Conservation (phyloP, 305 asterid species). For the Petunia hybrid region DNA sequence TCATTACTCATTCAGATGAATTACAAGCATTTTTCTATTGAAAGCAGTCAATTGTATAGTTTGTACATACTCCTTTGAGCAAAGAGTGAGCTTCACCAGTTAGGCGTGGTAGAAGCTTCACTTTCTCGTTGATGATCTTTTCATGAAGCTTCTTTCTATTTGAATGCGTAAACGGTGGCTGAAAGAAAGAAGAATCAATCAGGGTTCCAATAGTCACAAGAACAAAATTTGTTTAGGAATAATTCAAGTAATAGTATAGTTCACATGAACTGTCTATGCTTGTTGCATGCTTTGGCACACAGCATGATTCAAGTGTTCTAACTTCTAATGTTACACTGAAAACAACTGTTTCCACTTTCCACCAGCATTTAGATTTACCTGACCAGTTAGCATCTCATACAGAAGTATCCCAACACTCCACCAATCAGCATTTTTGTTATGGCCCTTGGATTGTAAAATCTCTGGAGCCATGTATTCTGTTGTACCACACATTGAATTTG, state of each 20-base stretch:
- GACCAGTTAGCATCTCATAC: constrained; percentile 89
- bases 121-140: constrained; percentile 78
- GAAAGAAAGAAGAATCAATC: constrained; percentile 36
- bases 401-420: constrained; percentile 92
- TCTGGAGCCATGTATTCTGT: constrained; percentile 98
- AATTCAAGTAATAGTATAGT: background rate
- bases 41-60: background rate
- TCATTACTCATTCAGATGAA: constrained; percentile 16
- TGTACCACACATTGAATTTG: constrained; percentile 92
- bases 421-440: constrained; percentile 90
- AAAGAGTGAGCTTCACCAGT: constrained; percentile 79
- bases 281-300: constrained; percentile 8
- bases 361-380: constrained; percentile 54
- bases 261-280: background rate
- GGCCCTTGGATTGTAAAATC: constrained; percentile 79
- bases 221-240: background rate
- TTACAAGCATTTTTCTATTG: background rate
- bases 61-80: constrained; percentile 82
- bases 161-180: constrained; percentile 86
- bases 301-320: constrained; percentile 24
- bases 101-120: constrained; percentile 88
- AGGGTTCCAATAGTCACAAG: background rate
- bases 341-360: constrained; percentile 23
- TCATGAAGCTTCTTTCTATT: constrained; percentile 94
- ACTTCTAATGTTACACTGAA: constrained; percentile 1